A percentile compares a stretch with the other conserved stretches of the same genome.
These are phyloP conservation scores for Xylariaceae sp. DNA, from an alignment of 2,329 filamentous ascomycete genomes.

Conservation along the genomic window DNA sequence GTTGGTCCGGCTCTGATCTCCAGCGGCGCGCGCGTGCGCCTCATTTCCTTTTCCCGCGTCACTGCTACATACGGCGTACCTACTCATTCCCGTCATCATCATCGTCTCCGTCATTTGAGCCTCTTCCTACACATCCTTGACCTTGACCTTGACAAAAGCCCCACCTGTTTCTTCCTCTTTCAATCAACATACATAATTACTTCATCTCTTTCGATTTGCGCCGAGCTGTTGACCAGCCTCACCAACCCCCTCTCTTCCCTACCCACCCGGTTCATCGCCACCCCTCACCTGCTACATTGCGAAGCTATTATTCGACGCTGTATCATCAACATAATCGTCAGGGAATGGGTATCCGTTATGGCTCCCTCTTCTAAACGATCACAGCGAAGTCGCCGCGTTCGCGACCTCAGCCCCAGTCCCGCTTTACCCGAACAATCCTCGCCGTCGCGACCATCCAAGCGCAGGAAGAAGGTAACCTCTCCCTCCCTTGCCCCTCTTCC, in stretches of 20 bases:
- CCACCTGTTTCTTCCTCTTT: slow-evolving; percentile 2
- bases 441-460: slow-evolving; percentile 64
- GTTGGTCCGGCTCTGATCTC: background rate
- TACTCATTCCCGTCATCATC: background rate
- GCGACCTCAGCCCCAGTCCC: slow-evolving; percentile 36
- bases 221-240: background rate
- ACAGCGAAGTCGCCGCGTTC: slow-evolving; percentile 40
- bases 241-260: background rate
- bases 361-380: slow-evolving; percentile 44
- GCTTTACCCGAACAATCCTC: slow-evolving; percentile 54
- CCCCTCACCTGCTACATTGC: background rate
- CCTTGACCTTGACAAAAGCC: slow-evolving; percentile 1
- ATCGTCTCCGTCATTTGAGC: slow-evolving; percentile 14
- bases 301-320: no score
- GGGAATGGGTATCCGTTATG: slow-evolving; percentile 38
- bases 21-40: slow-evolving; percentile 17
- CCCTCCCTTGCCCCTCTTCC: slow-evolving; percentile 17
- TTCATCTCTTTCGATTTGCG: background rate
- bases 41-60: slow-evolving; percentile 21
- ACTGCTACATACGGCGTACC: slow-evolving; percentile 19
- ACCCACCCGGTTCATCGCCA: no score
- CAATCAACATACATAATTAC: background rate
- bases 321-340: slow-evolving; percentile 5
- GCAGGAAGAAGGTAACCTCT: slow-evolving; percentile 60
- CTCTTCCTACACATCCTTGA: slow-evolving; percentile 15